These are phyloP conservation scores for Serendipita sp. DNA, from an alignment of 768 basidiomycete genomes.

Conservation along the genomic window DNA sequence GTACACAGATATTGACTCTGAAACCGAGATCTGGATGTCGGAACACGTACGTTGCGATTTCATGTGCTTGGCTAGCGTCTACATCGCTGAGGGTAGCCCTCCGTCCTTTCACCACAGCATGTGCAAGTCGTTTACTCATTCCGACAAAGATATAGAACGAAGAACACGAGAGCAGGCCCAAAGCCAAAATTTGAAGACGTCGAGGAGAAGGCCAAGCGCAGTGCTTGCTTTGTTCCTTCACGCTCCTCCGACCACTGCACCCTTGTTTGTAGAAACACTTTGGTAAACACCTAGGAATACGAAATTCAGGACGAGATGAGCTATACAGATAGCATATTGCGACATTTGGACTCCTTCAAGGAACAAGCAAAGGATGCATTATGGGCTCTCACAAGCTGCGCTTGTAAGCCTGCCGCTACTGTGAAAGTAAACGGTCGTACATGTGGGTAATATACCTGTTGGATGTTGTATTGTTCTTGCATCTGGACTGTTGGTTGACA, in stretches of 20 bases:
- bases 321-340: slow-evolving; percentile 16
- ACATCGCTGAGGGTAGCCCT: background rate
- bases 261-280: too few relatives aligned
- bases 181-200: background rate
- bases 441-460: slow-evolving; percentile 37
- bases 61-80: background rate
- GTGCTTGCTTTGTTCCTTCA: too few relatives aligned
- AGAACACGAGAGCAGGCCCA: too few relatives aligned
- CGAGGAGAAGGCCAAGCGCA: background rate
- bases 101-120: background rate
- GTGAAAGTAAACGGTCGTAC: slow-evolving; percentile 94
- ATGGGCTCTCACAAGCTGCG: slow-evolving; percentile 65
- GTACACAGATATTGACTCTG: background rate
- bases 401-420: slow-evolving; percentile 67
- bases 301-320: background rate
- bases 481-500: background rate
- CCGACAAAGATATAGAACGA: too few relatives aligned
- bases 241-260: too few relatives aligned
- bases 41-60: slow-evolving; percentile 1
- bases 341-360: slow-evolving; percentile 39
- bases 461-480: background rate
- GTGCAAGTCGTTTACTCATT: background rate
- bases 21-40: background rate
- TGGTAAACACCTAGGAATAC: background rate
- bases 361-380: slow-evolving; percentile 72